Evolutionary conservation across 768 basidiomycete genomes (phyloP), one percentile per base, ranked within the genome.

Genomic region (Lentinula sp.): DNA sequence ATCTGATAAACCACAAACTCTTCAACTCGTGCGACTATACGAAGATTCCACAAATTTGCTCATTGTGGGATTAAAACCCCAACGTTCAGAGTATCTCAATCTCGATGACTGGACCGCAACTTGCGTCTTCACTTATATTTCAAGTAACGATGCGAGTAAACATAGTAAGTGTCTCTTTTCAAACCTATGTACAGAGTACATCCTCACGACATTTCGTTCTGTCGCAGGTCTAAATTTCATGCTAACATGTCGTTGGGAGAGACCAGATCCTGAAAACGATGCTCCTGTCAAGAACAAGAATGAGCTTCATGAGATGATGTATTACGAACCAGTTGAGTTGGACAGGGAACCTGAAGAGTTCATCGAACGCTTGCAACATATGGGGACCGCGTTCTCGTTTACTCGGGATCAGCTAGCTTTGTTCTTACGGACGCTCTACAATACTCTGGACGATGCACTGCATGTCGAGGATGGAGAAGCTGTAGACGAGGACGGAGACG

Each of bases 21-120:
- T 76, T 3, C 76, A 80, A 67, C 80, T 87, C 46, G 79, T 93
- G 65, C 78, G 78, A 55, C 82, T 95, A 63, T 96, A 96, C 69
- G 92, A 95, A 70, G 92, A 95, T 67, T 72, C 93, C 64, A 93
- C 91, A 1, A 91, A 93, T 66, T 74, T 95, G 23, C 77, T 91
- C 42, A 80, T 95, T 23, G 77, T 83, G 3, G 82, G 77, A 37
- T 79, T 91, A 70, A 87, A 85, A 64, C 62, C 69, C 13, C 67
- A 71, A 45, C 64, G 68, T 10, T 70, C 73, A 32, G 51, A 59
- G 32, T 73, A 75, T 57, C 70, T 79, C 16, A 75, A 79, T 39
- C 65, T 79, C 7, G 87, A 91, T 16, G 84, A 91, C 60, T 80
- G 84, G 74, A 71, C 76, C 13, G 79, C 87, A 63, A 81, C 75